Base-by-base conservation (phyloP, 805 yeast genomes). In the Limtongia smithiae region DNA sequence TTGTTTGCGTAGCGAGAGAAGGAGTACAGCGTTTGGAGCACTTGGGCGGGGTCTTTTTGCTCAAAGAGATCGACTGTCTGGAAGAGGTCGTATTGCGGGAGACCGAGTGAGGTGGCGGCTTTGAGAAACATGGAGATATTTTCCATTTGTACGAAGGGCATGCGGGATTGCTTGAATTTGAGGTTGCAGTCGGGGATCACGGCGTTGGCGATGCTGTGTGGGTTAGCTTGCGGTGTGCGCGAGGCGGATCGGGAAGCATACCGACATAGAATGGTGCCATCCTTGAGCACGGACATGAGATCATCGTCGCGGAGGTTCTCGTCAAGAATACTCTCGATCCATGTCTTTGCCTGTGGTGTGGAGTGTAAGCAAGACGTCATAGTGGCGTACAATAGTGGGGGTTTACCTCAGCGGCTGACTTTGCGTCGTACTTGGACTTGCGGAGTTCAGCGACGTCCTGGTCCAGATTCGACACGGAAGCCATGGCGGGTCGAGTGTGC, bases 61-160 rank as follows among this genome's bases (percentile, higher is more conserved):
- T 87, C 95, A 57, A 71, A 87, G 49, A 87, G 70, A 64, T 87
- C 95, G 5, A 75, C 69, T 0, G 95, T 87, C 58, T 83, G 89
- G 64, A 87, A 87, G 41, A 84, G 67, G 63, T 87, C 95, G 62
- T 85, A 89, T 57, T 84, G 83, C 4, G 89, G 86, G 2, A 87
- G 81, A 2, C 91, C 91, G 44, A 80, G 71, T 3, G 63, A 45
- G 55, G 81, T 77, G 42, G 88, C 80, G 46, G 82, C 79, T 4
- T 72, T 68, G 33, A 87, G 68, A 61, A 87, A 87, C 55, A 78
- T 78, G 42, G 87, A 79, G 30, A 87, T 85, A 61, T 86, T 86
- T 62, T 87, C 95, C 96, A 87, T 87, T 67, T 82, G 79, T 15
- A 81, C 77, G 64, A 86, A 87, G 2, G 94, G 91, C 82, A 85